Base-by-base conservation (phyloP, 371 early-diverging fungal species). In the Smittium culicis region DNA sequence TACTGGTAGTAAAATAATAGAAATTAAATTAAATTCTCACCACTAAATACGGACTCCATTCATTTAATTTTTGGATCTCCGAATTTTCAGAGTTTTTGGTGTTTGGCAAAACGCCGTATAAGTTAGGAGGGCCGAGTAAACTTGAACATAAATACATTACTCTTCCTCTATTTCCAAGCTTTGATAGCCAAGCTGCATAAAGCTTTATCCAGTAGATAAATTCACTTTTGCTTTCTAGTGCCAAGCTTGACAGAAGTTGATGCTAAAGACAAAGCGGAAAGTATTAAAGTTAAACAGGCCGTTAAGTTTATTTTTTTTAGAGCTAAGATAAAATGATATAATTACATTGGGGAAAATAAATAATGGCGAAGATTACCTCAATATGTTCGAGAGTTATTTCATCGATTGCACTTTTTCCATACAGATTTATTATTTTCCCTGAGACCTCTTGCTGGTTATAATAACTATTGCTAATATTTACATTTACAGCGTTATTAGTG, bases 111-210 rank as follows among this genome's bases (percentile, higher is more conserved):
- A 57, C 25, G 3, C 62, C 62, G 14, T 16, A 25, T 20, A 5
- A 2, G 25, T 62, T 25, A 11, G 73, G 67, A 0, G 76, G 76
- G 11, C 76, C 76, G 0, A 75, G 68, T 45, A 75, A 59, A n/a
- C 57, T 34, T 30, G 30, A 64, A 34, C 71, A 67, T 74, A 74
- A 72, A 55, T 54, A 35, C n/a, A 66, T 5, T 8, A 56, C 54
- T 17, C 70, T 68, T 25, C 25, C 17, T 1, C 3, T 14, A 24
- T 67, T 73, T 29, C 70, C 72, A 20, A 27, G 14, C 31, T 59
- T 64, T 0, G 76, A 71, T 67, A 75, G 27, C 2, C 65, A 69
- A 5, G 68, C 54, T 1, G 76, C 76, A 60, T 74, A 33, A 1
- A 75, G 28, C 30, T 72, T 73, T 14, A 35, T 58, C 58, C 69